A percentile compares a stretch with the other conserved stretches of the same genome.
phyloP scores from a whole-genome alignment of 164 flowering plant species.

The Dillenia suffruticosa region DNA sequence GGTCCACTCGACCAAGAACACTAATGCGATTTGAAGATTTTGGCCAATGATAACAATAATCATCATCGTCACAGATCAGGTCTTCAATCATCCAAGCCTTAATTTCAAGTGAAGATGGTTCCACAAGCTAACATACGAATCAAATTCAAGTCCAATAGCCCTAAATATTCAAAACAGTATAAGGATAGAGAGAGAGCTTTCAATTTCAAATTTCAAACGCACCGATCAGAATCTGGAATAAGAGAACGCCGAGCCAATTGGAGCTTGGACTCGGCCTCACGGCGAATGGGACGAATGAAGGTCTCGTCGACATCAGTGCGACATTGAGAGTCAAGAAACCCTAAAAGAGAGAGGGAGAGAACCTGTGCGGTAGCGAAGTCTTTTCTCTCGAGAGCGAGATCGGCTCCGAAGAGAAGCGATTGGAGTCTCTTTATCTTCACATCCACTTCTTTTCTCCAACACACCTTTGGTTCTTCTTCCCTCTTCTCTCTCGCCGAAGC shows the following conservation, averaged over 20 bases:
- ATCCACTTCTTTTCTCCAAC: slow-evolving; percentile 80
- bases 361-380: slow-evolving; percentile 66
- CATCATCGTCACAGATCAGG: no score
- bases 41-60: no score
- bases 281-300: slow-evolving; percentile 58
- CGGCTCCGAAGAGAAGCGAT: slow-evolving; percentile 79
- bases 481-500: no score
- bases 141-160: no score
- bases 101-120: no score
- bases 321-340: slow-evolving; percentile 80
- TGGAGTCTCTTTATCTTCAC: slow-evolving; percentile 75
- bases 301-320: slow-evolving; percentile 47
- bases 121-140: no score
- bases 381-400: slow-evolving; percentile 52
- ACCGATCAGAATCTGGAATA: slow-evolving; percentile 76
- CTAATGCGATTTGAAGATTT: no score
- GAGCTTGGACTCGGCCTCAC: slow-evolving; percentile 49
- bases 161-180: no score
- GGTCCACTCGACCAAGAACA: no score
- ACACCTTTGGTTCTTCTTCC: slow-evolving; percentile 1
- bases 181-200: neutral
- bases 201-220: neutral
- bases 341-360: slow-evolving; percentile 72
- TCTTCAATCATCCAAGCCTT: no score
- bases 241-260: slow-evolving; percentile 56